Percentiles rank a stretch among this genome's conserved stretches.
These are phyloP conservation scores for Lagenaria siceraria DNA, from an alignment of 306 rosid species.

Conservation along the genomic window DNA sequence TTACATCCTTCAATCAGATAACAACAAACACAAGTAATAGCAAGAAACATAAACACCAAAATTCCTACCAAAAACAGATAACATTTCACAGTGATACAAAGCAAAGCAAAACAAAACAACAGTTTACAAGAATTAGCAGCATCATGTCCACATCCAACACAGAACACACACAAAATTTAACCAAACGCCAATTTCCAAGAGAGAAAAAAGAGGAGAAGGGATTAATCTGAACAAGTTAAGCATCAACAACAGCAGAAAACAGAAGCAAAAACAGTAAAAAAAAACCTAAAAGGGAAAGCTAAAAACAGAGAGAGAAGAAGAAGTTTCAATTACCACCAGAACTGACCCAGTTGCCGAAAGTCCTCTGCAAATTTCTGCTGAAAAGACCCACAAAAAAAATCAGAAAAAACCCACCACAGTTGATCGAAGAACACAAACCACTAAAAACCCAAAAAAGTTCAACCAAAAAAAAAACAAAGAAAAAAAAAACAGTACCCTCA, in stretches of 20 bases:
- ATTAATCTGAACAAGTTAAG: neutral
- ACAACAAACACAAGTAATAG: neutral
- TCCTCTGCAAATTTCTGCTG: neutral
- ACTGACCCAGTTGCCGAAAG: neutral
- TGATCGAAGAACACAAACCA: neutral
- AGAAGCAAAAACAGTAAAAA: neutral
- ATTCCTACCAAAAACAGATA: neutral
- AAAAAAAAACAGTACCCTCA: neutral
- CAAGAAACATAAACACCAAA: neutral
- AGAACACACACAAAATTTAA: neutral
- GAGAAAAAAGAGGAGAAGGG: neutral
- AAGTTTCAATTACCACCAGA: neutral
- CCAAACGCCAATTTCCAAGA: slow-evolving; percentile 3
- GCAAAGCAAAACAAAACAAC: neutral
- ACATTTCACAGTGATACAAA: neutral
- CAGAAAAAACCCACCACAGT: neutral
- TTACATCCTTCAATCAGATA: neutral
- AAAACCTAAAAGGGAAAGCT: neutral
- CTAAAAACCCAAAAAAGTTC: neutral
- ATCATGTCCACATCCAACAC: neutral
- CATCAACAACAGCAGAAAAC: neutral
- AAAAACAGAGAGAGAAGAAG: neutral
- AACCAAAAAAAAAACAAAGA: neutral
- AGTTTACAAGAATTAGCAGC: neutral
- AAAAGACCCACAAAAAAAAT: neutral